These are phyloP conservation scores for Cryptococcus amylolentus DNA, from an alignment of 1,284 basidiomycete species.

Conservation along the genomic window DNA sequence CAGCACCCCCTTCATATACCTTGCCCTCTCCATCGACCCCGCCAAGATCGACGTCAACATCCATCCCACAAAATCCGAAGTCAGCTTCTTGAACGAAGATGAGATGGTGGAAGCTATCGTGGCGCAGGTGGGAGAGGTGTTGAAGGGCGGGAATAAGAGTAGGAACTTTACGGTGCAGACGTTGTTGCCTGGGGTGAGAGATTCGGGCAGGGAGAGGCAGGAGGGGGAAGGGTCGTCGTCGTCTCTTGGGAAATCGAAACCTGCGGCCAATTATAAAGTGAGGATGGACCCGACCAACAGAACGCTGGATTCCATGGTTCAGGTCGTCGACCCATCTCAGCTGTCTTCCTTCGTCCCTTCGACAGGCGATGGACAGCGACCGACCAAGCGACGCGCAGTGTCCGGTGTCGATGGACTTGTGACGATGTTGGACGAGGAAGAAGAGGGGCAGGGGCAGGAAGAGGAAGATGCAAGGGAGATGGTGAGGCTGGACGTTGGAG, in stretches of 20 bases:
- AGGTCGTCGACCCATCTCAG: conserved; percentile 35
- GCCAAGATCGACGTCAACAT: conserved; percentile 94
- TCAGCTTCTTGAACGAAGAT: conserved; percentile 93
- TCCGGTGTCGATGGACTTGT: conserved; percentile 9
- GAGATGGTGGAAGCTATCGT: conserved; percentile 76
- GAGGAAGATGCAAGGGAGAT: conserved; percentile 12
- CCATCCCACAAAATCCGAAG: conserved; percentile 95
- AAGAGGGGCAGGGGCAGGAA: conserved; percentile 24
- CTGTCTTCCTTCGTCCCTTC: conserved; percentile 15
- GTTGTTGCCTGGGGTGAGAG: no score
- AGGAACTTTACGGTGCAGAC: conserved; percentile 66
- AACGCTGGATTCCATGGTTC: conserved; percentile 91
- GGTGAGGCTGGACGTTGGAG: conserved; percentile 10
- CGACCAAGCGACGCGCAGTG: conserved; percentile 27
- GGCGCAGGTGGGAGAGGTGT: conserved; percentile 63
- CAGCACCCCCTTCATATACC: conserved; percentile 82
- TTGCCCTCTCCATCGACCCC: conserved; percentile 76
- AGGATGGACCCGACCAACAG: conserved; percentile 82
- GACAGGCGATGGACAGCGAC: conserved; percentile 13
- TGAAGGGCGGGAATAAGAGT: conserved; percentile 64
- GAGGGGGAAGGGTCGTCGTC: no score
- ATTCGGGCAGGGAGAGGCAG: no score
- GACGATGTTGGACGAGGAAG: conserved; percentile 11
- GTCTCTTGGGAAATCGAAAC: conserved; percentile 19
- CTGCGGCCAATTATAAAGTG: conserved; percentile 80